Base-by-base conservation (phyloP, 805 yeast genomes). In the Kuraishia ogatae region DNA sequence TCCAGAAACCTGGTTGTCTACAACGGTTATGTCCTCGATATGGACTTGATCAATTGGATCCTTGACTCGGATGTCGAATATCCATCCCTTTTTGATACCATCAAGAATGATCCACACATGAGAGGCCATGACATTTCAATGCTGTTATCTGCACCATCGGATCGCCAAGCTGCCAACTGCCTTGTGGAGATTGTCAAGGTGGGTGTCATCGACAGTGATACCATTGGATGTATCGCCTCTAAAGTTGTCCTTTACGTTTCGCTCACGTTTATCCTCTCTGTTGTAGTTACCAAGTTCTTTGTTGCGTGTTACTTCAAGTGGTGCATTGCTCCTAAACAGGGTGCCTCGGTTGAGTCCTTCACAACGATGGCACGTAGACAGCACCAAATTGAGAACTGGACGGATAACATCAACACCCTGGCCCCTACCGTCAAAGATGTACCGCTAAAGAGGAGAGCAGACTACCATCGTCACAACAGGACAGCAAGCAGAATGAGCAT, bases 201-300 rank as follows among this genome's bases (percentile, higher is more conserved):
- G 17, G 99, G 99, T 22, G 84, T 82, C 52, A 81, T 94, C 48
- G 98, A 94, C 66, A 82, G 92, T 1, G 89, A 88, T 46, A 84
- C 96, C 6, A 83, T 94, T 63, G 99, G 99, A 5, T 94, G 99
- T 72, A 84, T 94, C 64, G 96, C 97, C 0, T 90, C 97, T 0
- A 74, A 83, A 54, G 83, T 92, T 47, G 97, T 94, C 1, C 78
- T 94, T 57, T 82, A 83, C 62, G 79, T 87, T 6, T 88, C 97
- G 1, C 77, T 94, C 63, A 85, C 87, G 10, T 90, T 94, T 66
- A 92, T 94, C 62, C 75, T 94, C 56, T 79, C 96, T 1, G 81
- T 94, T 54, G 96, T 91, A 23, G 64, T 84, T 53, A 76, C 76
- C 49, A 92, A 92, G 71, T 94, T 94, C 63, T 55, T 87, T 15